Evolutionary conservation across 371 early-diverging fungal species (phyloP), one percentile per base, ranked within the genome.

Genomic region (Chytridiales sp.): DNA sequence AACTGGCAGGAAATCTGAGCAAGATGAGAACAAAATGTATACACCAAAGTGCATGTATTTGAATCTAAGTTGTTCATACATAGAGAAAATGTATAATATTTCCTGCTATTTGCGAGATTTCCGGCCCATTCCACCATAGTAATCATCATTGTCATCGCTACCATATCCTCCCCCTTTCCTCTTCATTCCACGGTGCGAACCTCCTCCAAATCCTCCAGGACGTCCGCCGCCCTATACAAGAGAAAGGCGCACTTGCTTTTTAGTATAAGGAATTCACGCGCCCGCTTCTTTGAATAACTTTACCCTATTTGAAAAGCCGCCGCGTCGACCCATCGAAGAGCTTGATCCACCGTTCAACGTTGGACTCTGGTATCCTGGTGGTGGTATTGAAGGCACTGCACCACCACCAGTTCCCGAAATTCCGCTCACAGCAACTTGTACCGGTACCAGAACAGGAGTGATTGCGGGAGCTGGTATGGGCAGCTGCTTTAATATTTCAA

Each of bases 391-490:
- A 26, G 44, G 9, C 19, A n/a, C n/a, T 15, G 9, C 9, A 3
- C 4, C 19, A 19, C 4, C 21, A 26, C 11, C 13, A 6, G 30
- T 8, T n/a, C 11, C 29, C 29, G 30, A 30, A 27, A 4, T 27
- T 9, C 30, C 8, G 49, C 4, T 48, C 22, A 24, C 19, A 17
- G 11, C 4, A 26, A 21, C 43, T 22, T 46, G 40, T 29, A 39
- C 40, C 13, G 66, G 61, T 1, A 54, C 66, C 38, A 65, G 39
- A 31, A 5, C 15, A 4, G 60, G 39, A 2, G 8, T 27, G 22
- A 31, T 15, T 2, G 44, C n/a, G 4, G 67, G 62, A 17, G 44
- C 6, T 13, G 62, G 67, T 0, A 67, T 13, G 3, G 47, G 67
- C 4, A 58, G 17, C 26, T 50, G 47, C 2, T 8, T 9, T 46